Base-by-base conservation (phyloP, 2,329 filamentous ascomycete genomes). In the Claviceps sp. region DNA sequence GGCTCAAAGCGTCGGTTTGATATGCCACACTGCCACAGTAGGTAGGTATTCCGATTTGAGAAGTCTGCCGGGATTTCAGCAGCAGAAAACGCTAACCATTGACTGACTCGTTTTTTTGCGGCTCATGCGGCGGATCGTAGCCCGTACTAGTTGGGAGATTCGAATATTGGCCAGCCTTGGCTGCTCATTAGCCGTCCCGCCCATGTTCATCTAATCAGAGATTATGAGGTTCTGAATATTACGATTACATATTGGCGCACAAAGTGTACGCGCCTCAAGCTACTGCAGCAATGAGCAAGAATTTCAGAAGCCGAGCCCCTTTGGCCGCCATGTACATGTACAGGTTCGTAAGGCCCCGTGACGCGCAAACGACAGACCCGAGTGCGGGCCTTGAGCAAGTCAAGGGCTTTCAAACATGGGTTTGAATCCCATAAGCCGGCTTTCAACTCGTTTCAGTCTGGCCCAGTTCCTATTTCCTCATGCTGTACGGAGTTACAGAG, bases 101-200 rank as follows among this genome's bases (percentile, higher is more conserved):
- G 19, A 44, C 44, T 46, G 44, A 46, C 44, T 46, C 44, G 44
- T 34, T 34, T 46, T 37, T 37, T 34, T 10, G 30, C 30, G 30
- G 30, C 10, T 34, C 30, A 34, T 16, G 39, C 16, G 39, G 26
- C 30, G 24, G 40, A 30, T 30, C 10, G 40, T 34, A 24, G 48
- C 41, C 48, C 30, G 30, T 34, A 30, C 30, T 30, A 30, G 24
- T 16, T 17, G 40, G n/a, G 26, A 43, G 41, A 10, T 50, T 26
- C 26, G 6, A 37, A 34, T 34, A 34, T 37, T 16, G n/a, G 38
- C 7, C 11, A 44, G 40, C 22, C 22, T 17, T 38, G 39, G 8
- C 39, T 49, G 37, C 47, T 49, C 47, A 49, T 47, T 47, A 30
- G 38, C 47, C 22, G 22, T 44, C n/a, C 40, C 48, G 41, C n/a